A percentile compares a stretch with the other conserved stretches of the same genome.
Evolutionary conservation across 1,284 basidiomycete species (phyloP).

Genomic region (Malassezia brasiliensis): DNA sequence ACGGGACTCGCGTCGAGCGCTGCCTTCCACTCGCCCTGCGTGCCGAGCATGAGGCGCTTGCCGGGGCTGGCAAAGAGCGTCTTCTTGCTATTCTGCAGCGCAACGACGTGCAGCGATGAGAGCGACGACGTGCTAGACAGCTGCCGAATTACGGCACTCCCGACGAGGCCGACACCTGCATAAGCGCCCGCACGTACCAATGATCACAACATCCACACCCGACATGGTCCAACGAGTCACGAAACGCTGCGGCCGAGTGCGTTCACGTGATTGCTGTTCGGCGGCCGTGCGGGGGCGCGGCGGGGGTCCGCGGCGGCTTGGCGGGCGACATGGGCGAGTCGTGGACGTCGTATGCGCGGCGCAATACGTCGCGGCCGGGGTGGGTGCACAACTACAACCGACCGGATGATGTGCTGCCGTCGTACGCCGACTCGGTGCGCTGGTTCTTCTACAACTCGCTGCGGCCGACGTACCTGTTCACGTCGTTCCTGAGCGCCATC

Average conservation of each 20-base stretch:
- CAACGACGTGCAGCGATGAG: constrained; percentile 30
- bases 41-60: constrained; percentile 18
- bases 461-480: constrained; percentile 1
- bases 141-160: constrained; percentile 40
- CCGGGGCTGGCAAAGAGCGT: constrained; percentile 30
- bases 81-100: constrained; percentile 45
- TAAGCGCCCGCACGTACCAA: not conserved
- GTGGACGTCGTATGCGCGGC: constrained; percentile 1
- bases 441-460: constrained; percentile 9
- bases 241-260: no score
- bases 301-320: not conserved
- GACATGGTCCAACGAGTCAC: not conserved
- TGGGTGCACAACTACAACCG: constrained; percentile 6
- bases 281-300: not conserved
- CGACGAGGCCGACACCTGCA: constrained; percentile 39
- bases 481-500: constrained; percentile 1
- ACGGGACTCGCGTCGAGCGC: constrained; percentile 22
- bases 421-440: constrained; percentile 8
- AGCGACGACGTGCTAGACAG: constrained; percentile 28
- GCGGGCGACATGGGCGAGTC: constrained; percentile 4
- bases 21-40: constrained; percentile 27
- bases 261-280: no score
- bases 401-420: not conserved
- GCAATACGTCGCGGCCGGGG: not conserved
- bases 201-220: constrained; percentile 15